Conservation (phyloP, 306 rosid genomes). For the Herpetospermum pedunculosum region DNA sequence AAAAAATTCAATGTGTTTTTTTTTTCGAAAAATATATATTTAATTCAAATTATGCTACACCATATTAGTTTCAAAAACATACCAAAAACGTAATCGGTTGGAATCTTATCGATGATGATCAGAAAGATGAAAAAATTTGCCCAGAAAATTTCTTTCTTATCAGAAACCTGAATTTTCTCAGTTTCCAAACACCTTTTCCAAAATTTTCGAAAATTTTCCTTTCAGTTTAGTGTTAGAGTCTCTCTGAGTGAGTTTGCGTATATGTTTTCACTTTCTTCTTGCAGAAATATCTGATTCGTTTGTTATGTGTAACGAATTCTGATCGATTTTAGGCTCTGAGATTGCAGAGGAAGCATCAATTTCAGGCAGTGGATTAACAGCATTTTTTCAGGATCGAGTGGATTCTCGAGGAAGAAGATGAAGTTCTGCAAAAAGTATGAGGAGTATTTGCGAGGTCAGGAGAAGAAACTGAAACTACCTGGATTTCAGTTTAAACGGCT, state of each 20-base stretch:
- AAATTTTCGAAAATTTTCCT: neutral
- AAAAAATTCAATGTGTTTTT: neutral
- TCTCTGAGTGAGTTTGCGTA: neutral
- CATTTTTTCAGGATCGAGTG: neutral
- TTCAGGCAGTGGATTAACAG: neutral
- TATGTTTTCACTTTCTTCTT: neutral
- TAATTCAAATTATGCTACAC: neutral
- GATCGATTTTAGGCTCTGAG: neutral
- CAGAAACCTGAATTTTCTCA: neutral
- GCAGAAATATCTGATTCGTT: neutral
- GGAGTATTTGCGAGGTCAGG: constrained; percentile 68
- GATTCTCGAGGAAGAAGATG: constrained; percentile 37
- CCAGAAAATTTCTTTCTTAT: neutral
- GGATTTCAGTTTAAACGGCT: constrained; percentile 80
- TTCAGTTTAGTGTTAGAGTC: neutral
- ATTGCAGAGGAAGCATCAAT: neutral
- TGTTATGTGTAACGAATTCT: neutral
- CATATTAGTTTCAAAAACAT: neutral
- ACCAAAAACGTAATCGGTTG: neutral
- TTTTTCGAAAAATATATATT: neutral
- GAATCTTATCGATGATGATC: neutral
- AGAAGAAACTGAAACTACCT: constrained; percentile 59
- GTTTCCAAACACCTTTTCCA: neutral
- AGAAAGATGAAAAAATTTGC: neutral
- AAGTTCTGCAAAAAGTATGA: constrained; percentile 91